Percentiles rank a stretch among this genome's conserved stretches.
These are phyloP conservation scores for Trametes meyenii DNA, from an alignment of 768 basidiomycete species.

Conservation along the genomic window DNA sequence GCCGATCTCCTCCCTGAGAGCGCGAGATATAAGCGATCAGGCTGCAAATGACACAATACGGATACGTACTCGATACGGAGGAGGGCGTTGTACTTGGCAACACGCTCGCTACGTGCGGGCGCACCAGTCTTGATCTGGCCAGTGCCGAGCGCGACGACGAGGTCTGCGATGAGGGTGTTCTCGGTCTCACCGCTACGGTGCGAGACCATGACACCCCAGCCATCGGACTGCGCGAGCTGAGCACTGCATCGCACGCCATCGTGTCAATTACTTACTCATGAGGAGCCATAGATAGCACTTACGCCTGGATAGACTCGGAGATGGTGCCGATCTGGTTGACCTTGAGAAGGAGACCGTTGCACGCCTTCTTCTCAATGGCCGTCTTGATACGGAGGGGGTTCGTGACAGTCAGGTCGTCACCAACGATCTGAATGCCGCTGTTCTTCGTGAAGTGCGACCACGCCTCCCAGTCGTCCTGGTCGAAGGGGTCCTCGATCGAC, in stretches of 20 bases:
- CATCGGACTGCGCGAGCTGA: conserved; percentile 92
- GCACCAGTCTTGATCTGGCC: conserved; percentile 99
- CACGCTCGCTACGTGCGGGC: conserved; percentile 93
- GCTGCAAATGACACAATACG: conserved; percentile 1
- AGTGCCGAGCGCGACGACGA: conserved; percentile 87
- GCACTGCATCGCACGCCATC: conserved; percentile 41
- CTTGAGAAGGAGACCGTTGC: conserved; percentile 98
- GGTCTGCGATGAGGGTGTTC: conserved; percentile 95
- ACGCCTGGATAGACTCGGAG: conserved; percentile 99
- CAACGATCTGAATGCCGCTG: conserved; percentile 86
- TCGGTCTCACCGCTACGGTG: conserved; percentile 99
- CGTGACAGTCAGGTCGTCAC: conserved; percentile 97
- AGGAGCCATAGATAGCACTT: conserved; percentile 38
- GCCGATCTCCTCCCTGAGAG: conserved; percentile 72
- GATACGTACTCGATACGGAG: conserved; percentile 84
- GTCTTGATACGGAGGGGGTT: conserved; percentile 97
- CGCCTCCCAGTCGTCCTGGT: conserved; percentile 99
- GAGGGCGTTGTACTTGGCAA: conserved; percentile 90
- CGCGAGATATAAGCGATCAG: conserved; percentile 18
- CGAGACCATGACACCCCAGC: conserved; percentile 99
- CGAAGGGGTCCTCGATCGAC: conserved; percentile 97
- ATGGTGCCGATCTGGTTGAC: conserved; percentile 99
- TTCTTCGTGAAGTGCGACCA: conserved; percentile 90
- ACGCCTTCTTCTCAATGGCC: conserved; percentile 99
- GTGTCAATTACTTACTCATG: not conserved